Conservation (phyloP, 1,139 yeast genomes). For the Zygosaccharomyces sapae region DNA sequence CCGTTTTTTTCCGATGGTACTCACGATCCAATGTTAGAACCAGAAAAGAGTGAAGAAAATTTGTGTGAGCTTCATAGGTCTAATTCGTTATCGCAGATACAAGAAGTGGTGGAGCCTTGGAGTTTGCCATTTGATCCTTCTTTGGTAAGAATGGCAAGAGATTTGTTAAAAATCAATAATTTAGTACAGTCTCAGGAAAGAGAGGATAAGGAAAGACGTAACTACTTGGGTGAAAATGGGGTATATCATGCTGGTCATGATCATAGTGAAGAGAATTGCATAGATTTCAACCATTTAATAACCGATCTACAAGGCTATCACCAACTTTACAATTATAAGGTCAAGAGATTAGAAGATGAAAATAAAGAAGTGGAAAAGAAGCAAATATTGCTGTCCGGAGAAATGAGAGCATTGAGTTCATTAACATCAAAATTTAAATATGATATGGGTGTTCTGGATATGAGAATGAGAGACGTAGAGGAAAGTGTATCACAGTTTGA, state of each 20-base stretch:
- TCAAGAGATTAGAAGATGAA: slow-evolving; percentile 38
- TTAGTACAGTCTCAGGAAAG: slow-evolving; percentile 26
- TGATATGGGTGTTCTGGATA: slow-evolving; percentile 68
- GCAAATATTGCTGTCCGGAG: slow-evolving; percentile 42
- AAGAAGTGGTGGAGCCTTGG: slow-evolving; percentile 39
- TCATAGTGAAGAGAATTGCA: slow-evolving; percentile 4
- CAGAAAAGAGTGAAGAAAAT: slow-evolving; percentile 1
- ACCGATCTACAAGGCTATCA: slow-evolving; percentile 18
- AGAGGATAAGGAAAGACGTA: slow-evolving; percentile 18
- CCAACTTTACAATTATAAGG: slow-evolving; percentile 36
- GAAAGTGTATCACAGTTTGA: slow-evolving; percentile 57
- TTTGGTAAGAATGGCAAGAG: slow-evolving; percentile 31
- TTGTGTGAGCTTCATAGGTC: slow-evolving; percentile 23
- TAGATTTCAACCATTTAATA: slow-evolving; percentile 16
- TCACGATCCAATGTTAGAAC: slow-evolving; percentile 8
- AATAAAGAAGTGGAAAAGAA: slow-evolving; percentile 34
- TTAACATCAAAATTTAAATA: slow-evolving; percentile 74
- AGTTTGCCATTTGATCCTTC: slow-evolving; percentile 35
- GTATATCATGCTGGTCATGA: slow-evolving; percentile 9
- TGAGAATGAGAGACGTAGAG: slow-evolving; percentile 77
- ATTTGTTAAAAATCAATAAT: slow-evolving; percentile 28
- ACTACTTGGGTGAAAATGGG: slow-evolving; percentile 11
- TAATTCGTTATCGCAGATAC: slow-evolving; percentile 46
- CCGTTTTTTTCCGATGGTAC: slow-evolving; percentile 19
- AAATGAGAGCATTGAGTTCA: slow-evolving; percentile 60